Conservation (phyloP, 2,329 filamentous ascomycete species). For the Apiospora aurea region DNA sequence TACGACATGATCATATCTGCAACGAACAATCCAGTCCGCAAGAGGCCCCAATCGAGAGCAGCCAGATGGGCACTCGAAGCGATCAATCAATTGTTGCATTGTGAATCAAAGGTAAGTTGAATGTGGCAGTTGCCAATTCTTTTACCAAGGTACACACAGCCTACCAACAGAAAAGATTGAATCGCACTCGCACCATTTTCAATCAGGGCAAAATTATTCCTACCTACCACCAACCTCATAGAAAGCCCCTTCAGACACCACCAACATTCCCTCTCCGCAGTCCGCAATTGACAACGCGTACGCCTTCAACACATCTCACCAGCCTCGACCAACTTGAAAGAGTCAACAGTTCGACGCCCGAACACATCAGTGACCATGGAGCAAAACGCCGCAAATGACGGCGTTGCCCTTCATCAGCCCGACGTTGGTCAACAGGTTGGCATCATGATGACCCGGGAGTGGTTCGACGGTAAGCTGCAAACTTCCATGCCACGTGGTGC, state of each 20-base stretch:
- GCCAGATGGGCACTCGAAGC: no score
- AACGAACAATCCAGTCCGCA: neutral
- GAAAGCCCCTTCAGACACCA: neutral
- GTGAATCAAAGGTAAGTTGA: neutral
- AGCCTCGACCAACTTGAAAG: neutral
- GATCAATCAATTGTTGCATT: neutral
- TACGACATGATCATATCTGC: neutral
- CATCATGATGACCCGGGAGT: neutral
- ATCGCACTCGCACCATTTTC: neutral
- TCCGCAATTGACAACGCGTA: neutral
- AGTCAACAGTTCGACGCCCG: neutral
- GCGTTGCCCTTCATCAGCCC: neutral
- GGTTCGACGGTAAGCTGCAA: no score
- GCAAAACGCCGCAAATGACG: neutral
- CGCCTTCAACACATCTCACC: neutral
- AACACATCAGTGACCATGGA: neutral
- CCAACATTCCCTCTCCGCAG: neutral
- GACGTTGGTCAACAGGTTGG: neutral
- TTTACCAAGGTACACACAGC: neutral
- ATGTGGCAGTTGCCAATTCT: neutral
- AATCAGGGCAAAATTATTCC: neutral
- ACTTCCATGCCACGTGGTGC: no score
- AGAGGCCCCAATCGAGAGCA: neutral
- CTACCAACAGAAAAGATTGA: neutral
- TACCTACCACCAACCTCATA: neutral